Base-by-base conservation (phyloP, 352 stramenopile species). In the Phytopythium montanum region DNA sequence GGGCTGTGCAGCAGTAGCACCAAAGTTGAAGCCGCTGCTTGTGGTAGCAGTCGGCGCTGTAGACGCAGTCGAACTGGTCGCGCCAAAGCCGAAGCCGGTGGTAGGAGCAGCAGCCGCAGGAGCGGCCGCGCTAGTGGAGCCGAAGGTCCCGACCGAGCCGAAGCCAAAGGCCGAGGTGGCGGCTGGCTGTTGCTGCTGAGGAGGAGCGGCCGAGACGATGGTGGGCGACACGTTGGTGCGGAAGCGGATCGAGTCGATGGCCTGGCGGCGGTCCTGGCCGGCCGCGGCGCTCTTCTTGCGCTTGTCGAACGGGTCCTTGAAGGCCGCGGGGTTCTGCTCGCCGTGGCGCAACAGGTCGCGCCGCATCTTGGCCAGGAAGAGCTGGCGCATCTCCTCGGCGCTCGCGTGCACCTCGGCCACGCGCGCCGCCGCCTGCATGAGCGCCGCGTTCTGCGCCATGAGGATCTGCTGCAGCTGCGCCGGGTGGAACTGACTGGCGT, bases 221-320 rank as follows among this genome's bases (percentile, higher is more conserved):
- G 78, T 88, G 19, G 82, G 82, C 8, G 80, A 71, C 5, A 92
- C 82, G 44, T 61, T 92, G 3, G 82, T 92, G 29, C 81, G 79
- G 67, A 92, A 92, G 16, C 82, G 82, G 60, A 92, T 87, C 56
- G 80, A 88, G 66, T 92, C 82, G 57, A 92, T 90, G 26, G 65
- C 69, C 42, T 87, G 62, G 18, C 66, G 70, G 18, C n/a, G 23
- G 44, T 67, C 50, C 59, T 78, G 80, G 65, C 83, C 80, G n/a
- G 64, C 64, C 44, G 85, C 67, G n/a, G 63, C 79, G 64, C 66
- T 89, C 62, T 87, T 82, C 66, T 88, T 92, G 59, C 71, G 84
- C 69, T 87, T 88, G 62, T 85, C 81, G 48, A 90, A 92, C 18
- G 79, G 85, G 58, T 87, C 90, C 67, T 86, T 85, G 66, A 87